Base-by-base conservation (phyloP, 441 rosid genomes). In the Brassica balearica region DNA sequence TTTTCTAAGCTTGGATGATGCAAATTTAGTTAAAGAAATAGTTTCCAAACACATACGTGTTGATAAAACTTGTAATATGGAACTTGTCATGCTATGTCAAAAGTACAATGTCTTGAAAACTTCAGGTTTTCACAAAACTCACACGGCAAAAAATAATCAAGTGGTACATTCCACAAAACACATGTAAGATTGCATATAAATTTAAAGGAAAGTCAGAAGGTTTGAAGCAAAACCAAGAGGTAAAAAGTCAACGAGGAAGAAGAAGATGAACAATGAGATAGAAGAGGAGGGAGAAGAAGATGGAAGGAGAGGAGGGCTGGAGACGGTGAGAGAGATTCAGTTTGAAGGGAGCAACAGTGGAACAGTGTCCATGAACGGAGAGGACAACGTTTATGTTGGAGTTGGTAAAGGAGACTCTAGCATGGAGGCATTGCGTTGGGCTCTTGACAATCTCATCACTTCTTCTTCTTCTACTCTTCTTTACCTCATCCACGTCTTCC, bases 331-430 rank as follows among this genome's bases (percentile, higher is more conserved):
- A 72, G 83, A 81, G 74, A 81, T 8, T 8, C 77, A 36, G 55
- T 3, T 72, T 25, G 95, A 87, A 79, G 88, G 86, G 23, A 20
- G 68, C 5, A 87, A 82, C 63, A 86, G 85, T 71, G 85, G 91
- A 65, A 19, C 81, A 58, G 83, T 88, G 32, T 85, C 87, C 0
- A 63, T 76, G 73, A 71, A 72, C 55, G 60, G 79, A 11, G 84
- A 75, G 14, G 92, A 89, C 71, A 74, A 79, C 68, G 85, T 93
- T 2, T 91, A 89, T 74, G 92, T 88, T 55, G 91, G 85, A 1
- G 96, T 93, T 25, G 93, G 98, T 68, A 89, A 90, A 81, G 87
- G 91, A 55, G 88, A 89, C 65, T 85, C 94, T 0, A 90, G 98
- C 85, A 81, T 87, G 87, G 96, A 86, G 34, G 95, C 95, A 6